phyloP scores from a whole-genome alignment of 1,284 basidiomycete genomes.

The Veloboletus limbatus region DNA sequence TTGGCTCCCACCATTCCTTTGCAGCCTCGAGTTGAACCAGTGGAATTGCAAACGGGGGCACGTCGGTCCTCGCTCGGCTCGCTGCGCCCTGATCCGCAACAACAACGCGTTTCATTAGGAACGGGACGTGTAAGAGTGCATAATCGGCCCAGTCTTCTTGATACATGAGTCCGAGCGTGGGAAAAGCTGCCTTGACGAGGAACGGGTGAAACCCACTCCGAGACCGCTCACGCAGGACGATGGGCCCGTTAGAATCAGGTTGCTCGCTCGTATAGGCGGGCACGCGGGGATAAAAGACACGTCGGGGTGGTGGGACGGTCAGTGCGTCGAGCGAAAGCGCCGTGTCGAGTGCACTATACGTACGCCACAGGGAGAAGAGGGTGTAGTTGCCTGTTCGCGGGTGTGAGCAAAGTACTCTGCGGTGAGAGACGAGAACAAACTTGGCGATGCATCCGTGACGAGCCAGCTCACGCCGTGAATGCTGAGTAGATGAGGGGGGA shows the following conservation, averaged over 20 bases:
- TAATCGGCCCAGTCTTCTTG: conserved; percentile 76
- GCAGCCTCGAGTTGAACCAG: conserved; percentile 56
- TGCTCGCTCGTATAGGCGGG: conserved; percentile 52
- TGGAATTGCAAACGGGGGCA: conserved; percentile 52
- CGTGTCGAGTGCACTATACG: conserved; percentile 66
- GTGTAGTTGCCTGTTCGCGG: conserved; percentile 58
- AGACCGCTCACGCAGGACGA: conserved; percentile 43
- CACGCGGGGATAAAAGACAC: conserved; percentile 70
- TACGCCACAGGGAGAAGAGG: conserved; percentile 76
- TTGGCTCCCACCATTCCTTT: conserved; percentile 71
- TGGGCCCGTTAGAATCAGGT: conserved; percentile 49
- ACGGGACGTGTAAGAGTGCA: conserved; percentile 62
- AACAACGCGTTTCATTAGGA: conserved; percentile 72
- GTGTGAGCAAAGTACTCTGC: conserved; percentile 1
- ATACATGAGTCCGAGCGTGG: conserved; percentile 65
- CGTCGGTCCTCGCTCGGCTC: conserved; percentile 34
- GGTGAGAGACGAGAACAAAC: conserved; percentile 35
- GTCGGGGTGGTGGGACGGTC: conserved; percentile 62
- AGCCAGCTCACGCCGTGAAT: conserved; percentile 58
- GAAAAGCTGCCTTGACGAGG: conserved; percentile 68
- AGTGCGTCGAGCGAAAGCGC: conserved; percentile 50
- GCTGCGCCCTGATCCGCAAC: conserved; percentile 74
- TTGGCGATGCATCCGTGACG: conserved; percentile 45
- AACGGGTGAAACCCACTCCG: conserved; percentile 61
- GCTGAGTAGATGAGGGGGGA: conserved; percentile 30